phyloP scores from a whole-genome alignment of 140 eudicot species.

The Senecio squalidus region DNA sequence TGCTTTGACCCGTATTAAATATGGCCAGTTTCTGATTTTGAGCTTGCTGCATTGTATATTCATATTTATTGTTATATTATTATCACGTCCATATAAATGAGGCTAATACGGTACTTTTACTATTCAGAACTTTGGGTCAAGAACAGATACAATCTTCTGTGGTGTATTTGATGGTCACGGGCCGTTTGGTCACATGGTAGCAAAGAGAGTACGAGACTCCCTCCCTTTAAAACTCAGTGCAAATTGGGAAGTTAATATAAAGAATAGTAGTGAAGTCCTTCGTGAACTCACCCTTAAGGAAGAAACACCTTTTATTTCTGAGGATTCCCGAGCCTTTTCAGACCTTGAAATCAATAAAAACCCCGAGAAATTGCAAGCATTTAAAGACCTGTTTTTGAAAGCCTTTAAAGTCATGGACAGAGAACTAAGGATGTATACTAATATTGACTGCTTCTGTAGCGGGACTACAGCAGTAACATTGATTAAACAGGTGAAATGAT shows the following conservation, averaged over 20 bases:
- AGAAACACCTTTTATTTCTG: conserved; percentile 39
- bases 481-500: conserved; percentile 58
- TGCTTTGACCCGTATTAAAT: too few relatives aligned
- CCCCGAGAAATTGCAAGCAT: conserved; percentile 53
- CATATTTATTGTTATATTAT: neutral
- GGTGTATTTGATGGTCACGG: conserved; percentile 98
- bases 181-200: conserved; percentile 91
- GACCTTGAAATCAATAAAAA: conserved; percentile 46
- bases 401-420: conserved; percentile 83
- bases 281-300: conserved; percentile 55
- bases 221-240: conserved; percentile 78
- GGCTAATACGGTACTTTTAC: neutral
- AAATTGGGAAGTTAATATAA: conserved; percentile 61
- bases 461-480: conserved; percentile 90
- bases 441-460: conserved; percentile 83
- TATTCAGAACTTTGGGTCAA: conserved; percentile 75
- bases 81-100: too few relatives aligned
- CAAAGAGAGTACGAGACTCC: conserved; percentile 84
- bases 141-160: conserved; percentile 79
- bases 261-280: conserved; percentile 51
- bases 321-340: conserved; percentile 38
- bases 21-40: too few relatives aligned
- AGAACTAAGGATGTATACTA: conserved; percentile 60
- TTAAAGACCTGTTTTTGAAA: conserved; percentile 71
- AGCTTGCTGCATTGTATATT: neutral